Evolutionary conservation across 176 grass and related monocot genomes (phyloP).

Genomic region (Eragrostis nindensis): DNA sequence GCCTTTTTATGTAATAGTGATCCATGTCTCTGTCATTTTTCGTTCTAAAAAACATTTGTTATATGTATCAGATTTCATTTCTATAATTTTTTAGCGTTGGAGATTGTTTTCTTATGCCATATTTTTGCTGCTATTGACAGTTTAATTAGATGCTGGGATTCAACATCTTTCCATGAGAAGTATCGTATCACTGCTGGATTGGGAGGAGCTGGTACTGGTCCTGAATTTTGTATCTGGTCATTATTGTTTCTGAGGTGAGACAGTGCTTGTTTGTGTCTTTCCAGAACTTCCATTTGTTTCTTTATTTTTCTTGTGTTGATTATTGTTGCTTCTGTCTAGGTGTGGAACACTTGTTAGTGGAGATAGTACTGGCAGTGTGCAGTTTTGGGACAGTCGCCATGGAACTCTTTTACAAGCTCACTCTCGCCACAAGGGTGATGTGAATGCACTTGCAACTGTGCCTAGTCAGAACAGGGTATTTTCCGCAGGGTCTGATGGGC

Average conservation of each 20-base stretch:
- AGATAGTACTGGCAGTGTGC: slow-evolving; percentile 87
- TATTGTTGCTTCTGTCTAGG: slow-evolving; percentile 59
- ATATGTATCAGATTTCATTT: neutral
- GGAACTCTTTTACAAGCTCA: slow-evolving; percentile 94
- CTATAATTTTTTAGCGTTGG: neutral
- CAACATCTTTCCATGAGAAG: slow-evolving; percentile 72
- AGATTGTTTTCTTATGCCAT: neutral
- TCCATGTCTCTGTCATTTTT: neutral
- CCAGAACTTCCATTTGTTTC: neutral
- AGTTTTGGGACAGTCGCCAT: slow-evolving; percentile 92
- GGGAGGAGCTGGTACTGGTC: slow-evolving; percentile 73
- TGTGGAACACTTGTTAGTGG: slow-evolving; percentile 95
- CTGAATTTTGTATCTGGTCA: slow-evolving; percentile 79
- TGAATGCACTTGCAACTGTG: slow-evolving; percentile 79
- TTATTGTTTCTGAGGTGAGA: slow-evolving; percentile 79
- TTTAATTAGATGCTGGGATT: slow-evolving; percentile 94
- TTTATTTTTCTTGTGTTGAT: slow-evolving; percentile 20
- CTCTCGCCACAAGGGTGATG: slow-evolving; percentile 81
- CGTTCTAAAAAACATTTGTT: neutral
- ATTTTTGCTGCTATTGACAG: slow-evolving; percentile 44
- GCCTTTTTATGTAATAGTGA: slow-evolving; percentile 12
- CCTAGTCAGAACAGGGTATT: slow-evolving; percentile 85
- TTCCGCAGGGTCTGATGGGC: slow-evolving; percentile 97
- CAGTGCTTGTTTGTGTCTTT: neutral
- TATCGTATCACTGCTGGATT: slow-evolving; percentile 92